These are phyloP conservation scores for Sclerotinia sclerotiorum DNA, from an alignment of 2,329 filamentous ascomycete genomes.

Conservation along the genomic window DNA sequence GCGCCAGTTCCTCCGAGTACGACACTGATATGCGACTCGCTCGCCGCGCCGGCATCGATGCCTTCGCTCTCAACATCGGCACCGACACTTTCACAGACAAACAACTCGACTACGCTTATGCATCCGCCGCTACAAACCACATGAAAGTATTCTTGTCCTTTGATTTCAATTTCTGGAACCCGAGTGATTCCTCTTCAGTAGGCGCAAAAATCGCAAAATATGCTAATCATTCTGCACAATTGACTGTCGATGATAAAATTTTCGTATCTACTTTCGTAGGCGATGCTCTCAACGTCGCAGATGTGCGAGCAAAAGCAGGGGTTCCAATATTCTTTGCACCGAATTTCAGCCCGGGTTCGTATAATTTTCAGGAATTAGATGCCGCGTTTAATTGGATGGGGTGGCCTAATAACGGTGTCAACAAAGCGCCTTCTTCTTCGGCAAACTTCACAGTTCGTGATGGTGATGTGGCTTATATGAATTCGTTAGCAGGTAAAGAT, in stretches of 20 bases:
- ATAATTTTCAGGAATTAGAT: constrained; percentile 13
- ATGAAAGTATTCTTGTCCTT: constrained; percentile 42
- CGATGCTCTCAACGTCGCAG: constrained; percentile 45
- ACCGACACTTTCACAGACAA: constrained; percentile 36
- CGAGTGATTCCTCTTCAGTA: constrained; percentile 27
- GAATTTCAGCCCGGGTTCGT: neutral
- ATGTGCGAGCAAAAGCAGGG: constrained; percentile 41
- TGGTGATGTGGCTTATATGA: constrained; percentile 12
- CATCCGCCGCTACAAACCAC: constrained; percentile 30
- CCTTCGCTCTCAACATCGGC: constrained; percentile 41
- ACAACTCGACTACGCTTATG: constrained; percentile 39
- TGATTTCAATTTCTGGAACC: constrained; percentile 34
- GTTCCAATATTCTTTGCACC: constrained; percentile 27
- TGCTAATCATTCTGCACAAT: constrained; percentile 39
- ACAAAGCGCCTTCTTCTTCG: constrained; percentile 2
- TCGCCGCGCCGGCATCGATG: constrained; percentile 40
- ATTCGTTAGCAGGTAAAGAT: neutral
- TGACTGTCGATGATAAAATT: constrained; percentile 39
- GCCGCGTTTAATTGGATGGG: constrained; percentile 22
- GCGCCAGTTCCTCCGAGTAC: constrained; percentile 27
- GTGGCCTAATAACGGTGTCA: constrained; percentile 21
- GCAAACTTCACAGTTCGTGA: constrained; percentile 1
- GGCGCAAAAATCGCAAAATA: constrained; percentile 36
- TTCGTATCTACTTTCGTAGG: constrained; percentile 52
- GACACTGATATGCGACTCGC: constrained; percentile 31